A percentile compares a stretch with the other conserved stretches of the same genome.
These are phyloP conservation scores for Neurospora sp. DNA, from an alignment of 495 filamentous ascomycete genomes.

Conservation along the genomic window DNA sequence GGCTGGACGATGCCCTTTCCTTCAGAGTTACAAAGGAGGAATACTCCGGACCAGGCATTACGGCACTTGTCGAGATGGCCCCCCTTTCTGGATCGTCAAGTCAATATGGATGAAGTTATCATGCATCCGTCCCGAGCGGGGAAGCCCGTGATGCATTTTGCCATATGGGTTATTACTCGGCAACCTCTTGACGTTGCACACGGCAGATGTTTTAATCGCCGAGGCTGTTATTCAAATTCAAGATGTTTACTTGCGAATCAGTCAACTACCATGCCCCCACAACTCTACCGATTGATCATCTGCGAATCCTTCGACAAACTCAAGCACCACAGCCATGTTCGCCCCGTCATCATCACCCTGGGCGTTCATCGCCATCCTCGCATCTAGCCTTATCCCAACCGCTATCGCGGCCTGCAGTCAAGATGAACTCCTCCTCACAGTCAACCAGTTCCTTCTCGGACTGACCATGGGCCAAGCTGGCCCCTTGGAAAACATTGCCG, in stretches of 20 bases:
- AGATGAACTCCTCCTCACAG: background rate
- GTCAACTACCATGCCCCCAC: too few relatives aligned
- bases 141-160: background rate
- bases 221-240: background rate
- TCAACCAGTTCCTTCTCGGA: background rate
- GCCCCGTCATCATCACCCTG: background rate
- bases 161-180: too few relatives aligned
- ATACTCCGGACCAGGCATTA: background rate
- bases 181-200: background rate
- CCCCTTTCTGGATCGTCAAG: background rate
- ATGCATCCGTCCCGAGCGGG: background rate
- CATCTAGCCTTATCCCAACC: background rate
- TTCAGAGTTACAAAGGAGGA: too few relatives aligned
- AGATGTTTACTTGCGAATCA: too few relatives aligned
- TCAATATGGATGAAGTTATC: background rate
- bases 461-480: background rate
- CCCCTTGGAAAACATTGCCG: background rate
- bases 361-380: background rate
- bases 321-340: background rate
- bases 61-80: background rate
- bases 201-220: background rate
- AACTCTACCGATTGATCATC: rapidly evolving
- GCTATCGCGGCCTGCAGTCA: background rate
- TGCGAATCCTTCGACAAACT: too few relatives aligned
- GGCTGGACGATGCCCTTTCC: background rate